phyloP scores from a whole-genome alignment of 2,329 filamentous ascomycete genomes.

The Penicillium sp. region DNA sequence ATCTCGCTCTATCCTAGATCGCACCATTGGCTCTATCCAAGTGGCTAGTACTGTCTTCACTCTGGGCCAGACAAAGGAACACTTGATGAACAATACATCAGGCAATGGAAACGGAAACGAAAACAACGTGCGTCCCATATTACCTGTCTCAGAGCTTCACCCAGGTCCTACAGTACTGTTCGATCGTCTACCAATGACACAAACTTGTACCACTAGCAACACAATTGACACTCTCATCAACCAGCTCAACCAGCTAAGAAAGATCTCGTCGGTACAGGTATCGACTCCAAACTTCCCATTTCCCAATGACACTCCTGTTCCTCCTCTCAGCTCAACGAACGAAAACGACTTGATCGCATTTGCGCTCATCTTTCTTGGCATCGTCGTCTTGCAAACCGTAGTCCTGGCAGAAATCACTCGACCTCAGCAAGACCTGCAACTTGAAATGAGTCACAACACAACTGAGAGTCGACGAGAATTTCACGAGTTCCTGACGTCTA shows the following conservation, averaged over 20 bases:
- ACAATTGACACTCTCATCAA: not conserved
- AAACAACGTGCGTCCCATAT: not conserved
- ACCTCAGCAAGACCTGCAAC: not conserved
- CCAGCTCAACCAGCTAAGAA: not conserved
- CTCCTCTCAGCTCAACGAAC: not conserved
- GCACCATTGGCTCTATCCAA: conserved; percentile 20
- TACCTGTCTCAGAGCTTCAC: not conserved
- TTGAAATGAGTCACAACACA: not conserved
- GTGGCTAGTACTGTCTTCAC: conserved; percentile 18
- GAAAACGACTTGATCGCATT: not conserved
- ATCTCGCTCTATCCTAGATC: conserved; percentile 14
- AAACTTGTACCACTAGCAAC: not conserved
- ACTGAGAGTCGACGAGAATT: not conserved
- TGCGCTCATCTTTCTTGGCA: not conserved
- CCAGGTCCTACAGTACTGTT: not conserved
- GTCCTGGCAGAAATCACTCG: not conserved
- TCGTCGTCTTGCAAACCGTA: not conserved
- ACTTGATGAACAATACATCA: not conserved
- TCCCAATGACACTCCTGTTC: not conserved
- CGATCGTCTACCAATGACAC: not conserved
- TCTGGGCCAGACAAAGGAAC: not conserved
- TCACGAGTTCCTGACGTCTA: not conserved
- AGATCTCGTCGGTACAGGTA: not conserved
- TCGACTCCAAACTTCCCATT: not conserved
- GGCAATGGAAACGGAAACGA: not conserved